Base-by-base conservation (phyloP, 208 protist genomes). In the Herpetomonas tarakana region DNA sequence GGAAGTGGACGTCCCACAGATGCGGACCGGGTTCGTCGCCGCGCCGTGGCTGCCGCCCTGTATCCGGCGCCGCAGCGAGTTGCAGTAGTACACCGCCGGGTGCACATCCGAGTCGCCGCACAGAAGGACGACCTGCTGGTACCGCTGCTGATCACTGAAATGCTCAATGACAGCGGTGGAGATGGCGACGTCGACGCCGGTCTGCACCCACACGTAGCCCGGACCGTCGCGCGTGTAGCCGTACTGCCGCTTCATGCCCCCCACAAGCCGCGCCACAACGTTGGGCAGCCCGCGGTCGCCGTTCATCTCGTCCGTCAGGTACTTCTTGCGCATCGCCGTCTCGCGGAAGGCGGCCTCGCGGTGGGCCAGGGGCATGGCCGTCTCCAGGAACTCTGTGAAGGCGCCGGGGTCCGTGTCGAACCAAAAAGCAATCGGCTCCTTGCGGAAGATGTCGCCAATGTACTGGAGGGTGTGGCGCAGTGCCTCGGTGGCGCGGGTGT, bases 261-360 rank as follows among this genome's bases (percentile, higher is more conserved):
- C 88, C 35, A 92, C 81, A 9, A 94, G 72, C 46, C 81, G 71
- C 11, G 88, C 64, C n/a, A 92, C 81, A 11, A 95, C 86, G 55
- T 95, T 89, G 45, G 64, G 71, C 47, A 95, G 73, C 53, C 67
- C 58, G 19, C 74, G 57, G 1, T 74, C 83, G 50, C 78, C 74
- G 72, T 91, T 91, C 88, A 95, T 95, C 59, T 91, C 85, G 44
- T 86, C 83, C 1, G 77, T 70, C 50, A 94, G 56, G 62, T 81
- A 70, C 38, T 70, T 76, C 58, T 80, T 83, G 39, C 86, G 75
- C 50, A 82, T 45, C 16, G 70, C 60, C 18, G 56, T 74, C 45
- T 89, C 81, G 47, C 69, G 76, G 27, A 92, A 83, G 27, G 76
- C 75, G 3, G 52, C 55, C 54, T 83, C 76, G 41, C 88, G 71